Evolutionary conservation across 2,329 filamentous ascomycete genomes (phyloP), one percentile per base, ranked within the genome.

Genomic region (Orbilia oligospora): DNA sequence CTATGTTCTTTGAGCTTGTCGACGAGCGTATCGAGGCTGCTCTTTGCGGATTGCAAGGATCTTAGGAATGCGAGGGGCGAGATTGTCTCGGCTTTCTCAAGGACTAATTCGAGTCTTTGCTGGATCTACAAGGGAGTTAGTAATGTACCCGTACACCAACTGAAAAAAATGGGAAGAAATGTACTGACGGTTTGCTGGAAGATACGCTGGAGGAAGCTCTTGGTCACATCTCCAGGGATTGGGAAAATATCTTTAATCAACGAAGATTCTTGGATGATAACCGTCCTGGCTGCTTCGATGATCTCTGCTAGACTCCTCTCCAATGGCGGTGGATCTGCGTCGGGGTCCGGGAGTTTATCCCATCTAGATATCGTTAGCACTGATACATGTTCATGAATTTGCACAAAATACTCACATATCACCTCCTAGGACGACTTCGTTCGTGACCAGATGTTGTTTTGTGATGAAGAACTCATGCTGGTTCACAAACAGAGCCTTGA

Each of bases 391-490:
- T 20, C 9, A 10, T 22, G n/a, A 30, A 22, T 2, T 18, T 1
- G 12, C 24, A 22, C 24, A 22, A 56, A 56, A 53, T 67, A 67
- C 81, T 79, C 80, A 83, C 69, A 86, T 88, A 61, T 89, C 88
- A n/a, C 86, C 88, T 81, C 96, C 93, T 12, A 89, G 88, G 1
- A 88, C 88, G 16, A 97, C 90, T 83, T 97, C 94, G 82, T 97
- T 94, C 0, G 91, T 92, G 63, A 97, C 91, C 72, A 99, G 87
- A 84, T 98, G 95, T 81, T 94, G 96, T 27, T 94, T 89, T 83
- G 98, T 96, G 83, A 99, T 97, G 86, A 99, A 99, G 88, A 99
- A 99, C 83, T 97, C 94, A 85, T 99, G 97, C 84, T 99, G 96
- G 83, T 99, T 99, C 83, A 99, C 95, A 84, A 98, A 99, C 10